These are phyloP conservation scores for Penicillium silybi DNA, from an alignment of 495 filamentous ascomycete species.

Conservation along the genomic window DNA sequence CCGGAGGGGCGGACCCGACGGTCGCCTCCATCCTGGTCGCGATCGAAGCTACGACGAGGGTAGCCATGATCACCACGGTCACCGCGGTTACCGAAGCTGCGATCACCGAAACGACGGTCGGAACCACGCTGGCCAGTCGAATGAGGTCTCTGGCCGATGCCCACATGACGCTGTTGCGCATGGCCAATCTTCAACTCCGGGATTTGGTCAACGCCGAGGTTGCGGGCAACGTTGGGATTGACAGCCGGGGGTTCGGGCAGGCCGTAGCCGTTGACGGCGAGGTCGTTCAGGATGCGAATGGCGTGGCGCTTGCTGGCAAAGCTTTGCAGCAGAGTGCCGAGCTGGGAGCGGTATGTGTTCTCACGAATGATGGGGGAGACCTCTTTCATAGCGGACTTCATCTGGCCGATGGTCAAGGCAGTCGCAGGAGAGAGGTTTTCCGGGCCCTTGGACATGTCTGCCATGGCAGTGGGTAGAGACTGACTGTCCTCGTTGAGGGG, in stretches of 20 bases:
- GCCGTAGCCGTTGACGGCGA: constrained; percentile 58
- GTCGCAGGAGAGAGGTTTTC: constrained; percentile 19
- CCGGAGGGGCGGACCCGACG: background rate
- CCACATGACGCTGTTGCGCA: background rate
- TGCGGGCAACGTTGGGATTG: constrained; percentile 27
- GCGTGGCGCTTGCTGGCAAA: constrained; percentile 32
- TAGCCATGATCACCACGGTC: background rate
- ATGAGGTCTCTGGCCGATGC: background rate
- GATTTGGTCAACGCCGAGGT: constrained; percentile 5
- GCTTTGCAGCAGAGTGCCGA: constrained; percentile 33
- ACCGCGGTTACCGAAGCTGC: too few relatives aligned
- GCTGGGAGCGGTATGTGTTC: constrained; percentile 50
- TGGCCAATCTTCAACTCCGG: constrained; percentile 5
- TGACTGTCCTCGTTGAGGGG: constrained; percentile 58
- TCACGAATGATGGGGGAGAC: constrained; percentile 38
- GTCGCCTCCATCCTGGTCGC: background rate
- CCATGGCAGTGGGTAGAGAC: constrained; percentile 46
- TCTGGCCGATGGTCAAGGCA: constrained; percentile 31
- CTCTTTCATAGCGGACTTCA: constrained; percentile 32
- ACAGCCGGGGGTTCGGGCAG: constrained; percentile 56
- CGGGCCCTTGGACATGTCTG: constrained; percentile 48
- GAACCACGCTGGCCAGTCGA: background rate
- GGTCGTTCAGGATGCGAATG: constrained; percentile 58
- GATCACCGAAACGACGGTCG: background rate
- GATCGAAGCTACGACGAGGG: constrained; percentile 2